Evolutionary conservation across 1,139 yeast genomes (phyloP).

Genomic region (Entelexis sorbosivorans): DNA sequence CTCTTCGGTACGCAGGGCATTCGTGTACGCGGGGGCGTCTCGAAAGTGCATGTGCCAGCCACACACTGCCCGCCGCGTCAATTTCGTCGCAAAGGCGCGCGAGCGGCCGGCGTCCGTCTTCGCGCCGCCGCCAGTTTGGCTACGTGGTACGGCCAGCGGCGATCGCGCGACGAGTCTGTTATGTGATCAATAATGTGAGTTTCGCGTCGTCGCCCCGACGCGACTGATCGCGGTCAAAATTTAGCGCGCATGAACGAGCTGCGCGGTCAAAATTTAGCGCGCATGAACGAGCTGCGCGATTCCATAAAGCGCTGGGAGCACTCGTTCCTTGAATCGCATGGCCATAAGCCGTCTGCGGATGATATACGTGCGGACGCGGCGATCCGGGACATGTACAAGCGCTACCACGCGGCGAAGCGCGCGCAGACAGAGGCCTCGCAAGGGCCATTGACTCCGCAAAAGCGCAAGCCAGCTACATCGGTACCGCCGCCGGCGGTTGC

Average conservation of each 20-base stretch:
- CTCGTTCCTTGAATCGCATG: slow-evolving; percentile 12
- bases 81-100: not conserved
- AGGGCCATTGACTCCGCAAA: slow-evolving; percentile 5
- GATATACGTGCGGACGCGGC: slow-evolving; percentile 19
- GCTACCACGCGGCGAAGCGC: slow-evolving; percentile 13
- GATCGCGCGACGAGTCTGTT: not conserved
- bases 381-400: slow-evolving; percentile 13
- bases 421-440: not conserved
- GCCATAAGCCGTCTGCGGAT: slow-evolving; percentile 17
- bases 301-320: slow-evolving; percentile 21
- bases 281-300: slow-evolving; percentile 10
- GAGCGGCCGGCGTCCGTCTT: not conserved
- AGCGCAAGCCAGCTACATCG: not conserved
- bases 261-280: too few species aligned
- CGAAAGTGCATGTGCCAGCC: slow-evolving; percentile 13
- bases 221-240: too few species aligned
- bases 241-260: slow-evolving; percentile 8
- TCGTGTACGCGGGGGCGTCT: slow-evolving; percentile 43
- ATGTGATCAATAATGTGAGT: not conserved
- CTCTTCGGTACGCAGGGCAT: slow-evolving; percentile 38
- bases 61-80: not conserved
- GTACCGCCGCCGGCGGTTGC: not conserved
- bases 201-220: not conserved
- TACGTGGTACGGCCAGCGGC: not conserved
- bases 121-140: not conserved